phyloP scores from a whole-genome alignment of 495 filamentous ascomycete species.

The Annulohypoxylon bovei region DNA sequence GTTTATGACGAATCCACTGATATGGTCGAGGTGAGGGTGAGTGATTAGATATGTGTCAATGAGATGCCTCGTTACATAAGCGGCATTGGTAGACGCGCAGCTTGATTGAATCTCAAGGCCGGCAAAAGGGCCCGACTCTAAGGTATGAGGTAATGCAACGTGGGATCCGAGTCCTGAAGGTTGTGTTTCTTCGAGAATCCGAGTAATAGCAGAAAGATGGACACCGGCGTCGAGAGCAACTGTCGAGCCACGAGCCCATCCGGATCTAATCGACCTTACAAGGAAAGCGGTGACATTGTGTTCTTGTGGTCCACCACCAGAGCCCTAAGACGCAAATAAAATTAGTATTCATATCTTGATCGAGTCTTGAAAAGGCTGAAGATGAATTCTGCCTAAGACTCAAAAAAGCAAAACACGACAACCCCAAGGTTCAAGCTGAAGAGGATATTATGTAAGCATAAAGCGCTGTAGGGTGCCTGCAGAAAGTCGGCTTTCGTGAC shows the following conservation, averaged over 20 bases:
- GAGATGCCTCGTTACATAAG: slow-evolving; percentile 76
- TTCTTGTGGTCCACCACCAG: slow-evolving; percentile 90
- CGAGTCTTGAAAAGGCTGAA: not conserved
- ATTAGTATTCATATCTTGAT: slow-evolving; percentile 37
- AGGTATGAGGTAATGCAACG: slow-evolving; percentile 45
- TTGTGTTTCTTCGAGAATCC: slow-evolving; percentile 67
- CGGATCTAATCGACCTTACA: slow-evolving; percentile 78
- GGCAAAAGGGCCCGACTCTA: slow-evolving; percentile 71
- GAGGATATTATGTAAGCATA: not conserved
- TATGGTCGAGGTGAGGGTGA: slow-evolving; percentile 93
- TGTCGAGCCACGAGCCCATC: slow-evolving; percentile 81
- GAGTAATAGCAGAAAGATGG: slow-evolving; percentile 83
- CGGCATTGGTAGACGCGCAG: slow-evolving; percentile 77
- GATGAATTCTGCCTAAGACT: not conserved
- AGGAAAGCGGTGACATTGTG: slow-evolving; percentile 89
- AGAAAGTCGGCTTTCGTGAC: slow-evolving; percentile 22
- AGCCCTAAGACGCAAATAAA: slow-evolving; percentile 68
- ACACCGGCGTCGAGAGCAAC: slow-evolving; percentile 93
- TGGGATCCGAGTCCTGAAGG: slow-evolving; percentile 57
- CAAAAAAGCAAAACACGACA: not conserved
- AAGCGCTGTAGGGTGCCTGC: not conserved
- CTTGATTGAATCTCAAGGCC: slow-evolving; percentile 72
- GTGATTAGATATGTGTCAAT: slow-evolving; percentile 91
- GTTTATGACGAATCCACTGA: slow-evolving; percentile 91
- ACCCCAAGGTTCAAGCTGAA: not conserved